Base-by-base conservation (phyloP, 1,284 basidiomycete genomes). In the Ustilago shanxiensis region DNA sequence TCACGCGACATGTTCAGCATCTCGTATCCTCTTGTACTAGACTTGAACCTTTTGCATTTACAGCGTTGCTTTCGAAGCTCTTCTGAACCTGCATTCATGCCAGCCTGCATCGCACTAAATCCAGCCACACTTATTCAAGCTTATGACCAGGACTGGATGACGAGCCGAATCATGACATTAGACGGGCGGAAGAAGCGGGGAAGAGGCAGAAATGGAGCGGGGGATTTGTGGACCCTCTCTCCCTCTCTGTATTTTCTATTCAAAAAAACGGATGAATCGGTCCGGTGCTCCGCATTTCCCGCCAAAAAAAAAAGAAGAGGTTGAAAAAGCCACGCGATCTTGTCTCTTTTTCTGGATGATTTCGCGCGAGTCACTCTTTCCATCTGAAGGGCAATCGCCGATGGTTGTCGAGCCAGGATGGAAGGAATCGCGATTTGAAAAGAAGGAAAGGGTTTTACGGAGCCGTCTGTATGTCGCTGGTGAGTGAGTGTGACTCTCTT, bases 241-340 rank as follows among this genome's bases (percentile, higher is more conserved):
- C n/a, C 11, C 31, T 33, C 31, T 33, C 31, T 33, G 31, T 33
- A 11, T 33, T 33, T 44, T 44, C 41, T 16, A 14, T 33, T 33
- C 31, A n/a, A 33, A 33, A 39, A 18, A 14, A 20, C 47, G 47
- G 47, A 49, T 9, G 16, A 10, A 20, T 20, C 47, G 47, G 47
- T 28, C 47, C 47, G 47, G 47, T 28, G 16, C 47, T 29, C 47
- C 47, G 47, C 47, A 49, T 49, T 49, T 49, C 20, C 47, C 14
- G 11, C 24, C n/a, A 16, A 41, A 41, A 16, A 41, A 20, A 20
- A 44, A 20, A 22, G 18, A 20, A 20, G 20, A 44, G 20, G 24
- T 45, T 20, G n/a, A 45, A 26, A 49, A 26, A 49, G 47, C 47
- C 47, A 49, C 47, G 47, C 24, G 47, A 49, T 24, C 47, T 49